Conservation (phyloP, 352 stramenopile genomes). For the Phytophthora brassicae region DNA sequence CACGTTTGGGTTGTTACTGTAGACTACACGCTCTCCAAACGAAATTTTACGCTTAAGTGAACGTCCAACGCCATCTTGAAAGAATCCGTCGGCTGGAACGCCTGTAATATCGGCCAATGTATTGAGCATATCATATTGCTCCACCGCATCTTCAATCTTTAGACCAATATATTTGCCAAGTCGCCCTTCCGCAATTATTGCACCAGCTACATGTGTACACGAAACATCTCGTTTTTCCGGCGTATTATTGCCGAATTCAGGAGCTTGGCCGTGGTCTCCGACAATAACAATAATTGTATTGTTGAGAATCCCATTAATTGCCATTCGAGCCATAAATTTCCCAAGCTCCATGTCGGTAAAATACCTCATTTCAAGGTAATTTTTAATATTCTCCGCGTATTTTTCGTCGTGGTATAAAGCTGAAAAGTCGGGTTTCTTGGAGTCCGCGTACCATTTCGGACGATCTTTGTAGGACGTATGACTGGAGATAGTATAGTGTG, state of each 20-base stretch:
- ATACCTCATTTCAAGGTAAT: conserved; percentile 53
- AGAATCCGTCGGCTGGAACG: conserved; percentile 26
- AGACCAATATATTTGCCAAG: conserved; percentile 25
- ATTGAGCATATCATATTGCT: conserved; percentile 39
- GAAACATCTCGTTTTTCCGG: conserved; percentile 34
- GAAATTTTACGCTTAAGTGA: conserved; percentile 38
- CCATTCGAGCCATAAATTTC: conserved; percentile 57
- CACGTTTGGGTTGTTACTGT: conserved; percentile 49
- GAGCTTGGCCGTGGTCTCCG: conserved; percentile 51
- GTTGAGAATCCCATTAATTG: conserved; percentile 41
- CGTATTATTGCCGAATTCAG: conserved; percentile 33
- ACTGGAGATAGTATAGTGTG: conserved; percentile 64
- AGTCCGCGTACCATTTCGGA: conserved; percentile 41
- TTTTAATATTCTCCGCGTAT: conserved; percentile 29
- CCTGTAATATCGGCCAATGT: conserved; percentile 37
- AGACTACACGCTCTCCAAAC: conserved; percentile 27
- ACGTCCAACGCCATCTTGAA: conserved; percentile 29
- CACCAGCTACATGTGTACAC: conserved; percentile 30
- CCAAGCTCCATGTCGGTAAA: conserved; percentile 55
- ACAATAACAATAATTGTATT: conserved; percentile 58
- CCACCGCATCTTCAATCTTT: conserved; percentile 5
- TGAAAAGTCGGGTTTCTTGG: conserved; percentile 44
- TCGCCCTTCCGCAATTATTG: conserved; percentile 37
- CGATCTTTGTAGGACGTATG: conserved; percentile 41
- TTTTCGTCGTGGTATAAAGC: conserved; percentile 33